Evolutionary conservation across 2,329 filamentous ascomycete genomes (phyloP), one percentile per base, ranked within the genome.

Genomic region (Metarhizium sp.): DNA sequence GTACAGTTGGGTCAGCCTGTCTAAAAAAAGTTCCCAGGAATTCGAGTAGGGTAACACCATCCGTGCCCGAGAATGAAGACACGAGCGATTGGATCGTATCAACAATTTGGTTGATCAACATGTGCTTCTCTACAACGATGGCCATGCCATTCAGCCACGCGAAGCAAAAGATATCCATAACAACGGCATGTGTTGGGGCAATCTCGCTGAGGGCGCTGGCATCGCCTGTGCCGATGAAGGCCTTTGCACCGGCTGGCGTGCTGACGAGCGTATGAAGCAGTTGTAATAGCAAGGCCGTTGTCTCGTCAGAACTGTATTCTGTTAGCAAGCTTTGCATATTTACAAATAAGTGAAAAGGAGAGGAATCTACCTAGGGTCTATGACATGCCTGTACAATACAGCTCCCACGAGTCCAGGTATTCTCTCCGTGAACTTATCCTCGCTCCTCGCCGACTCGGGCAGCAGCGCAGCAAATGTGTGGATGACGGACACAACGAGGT

Each of bases 381-480:
- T 47, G 20, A 29, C 70, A 52, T 67, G 82, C 81, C 80, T 82
- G 58, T 79, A 69, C 2, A 82, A 62, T 30, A 85, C 67, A 36
- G 79, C 76, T 36, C 72, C 71, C 4, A 82, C 72, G 2, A 88
- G 68, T 32, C 74, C 69, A 1, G 76, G 77, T 62, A 82, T 79
- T 52, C 84, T 74, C 30, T 67, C 73, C 4, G 78, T 69, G 34
- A 87, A 73, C 60, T 74, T 78, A 14, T 68, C 59, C 18, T 78
- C 69, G 18, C 70, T 68, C 46, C 69, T 71, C 5, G 71, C 71
- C 3, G 73, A 68, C 4, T 75, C 73, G 0, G 84, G 78, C 4
- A 88, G 69, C 11, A 88, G 67, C 7, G 76, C 69, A 0, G 78
- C 69, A 63, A 88, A 88, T 0, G 79, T 82, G 63, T 86, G 80